Evolutionary conservation across 129 eudicot genomes (phyloP).

Genomic region (Lactuca saligna): DNA sequence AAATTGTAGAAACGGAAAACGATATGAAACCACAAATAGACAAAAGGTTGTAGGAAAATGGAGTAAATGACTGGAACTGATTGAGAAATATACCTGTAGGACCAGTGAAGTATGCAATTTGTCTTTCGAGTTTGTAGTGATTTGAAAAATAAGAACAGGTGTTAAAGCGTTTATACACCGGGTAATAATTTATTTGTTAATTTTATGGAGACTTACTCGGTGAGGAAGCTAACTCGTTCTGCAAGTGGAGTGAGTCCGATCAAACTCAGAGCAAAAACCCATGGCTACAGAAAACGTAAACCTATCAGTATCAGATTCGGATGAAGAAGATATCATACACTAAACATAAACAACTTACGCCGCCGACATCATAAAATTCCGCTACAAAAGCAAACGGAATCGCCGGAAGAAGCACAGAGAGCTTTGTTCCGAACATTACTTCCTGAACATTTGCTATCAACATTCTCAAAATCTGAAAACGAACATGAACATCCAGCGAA

Average conservation of each 20-base stretch:
- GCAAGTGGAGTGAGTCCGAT: slow-evolving; percentile 85
- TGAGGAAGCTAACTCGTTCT: slow-evolving; percentile 79
- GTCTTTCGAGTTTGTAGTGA: slow-evolving; percentile 42
- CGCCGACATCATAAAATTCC: slow-evolving; percentile 36
- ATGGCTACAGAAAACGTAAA: slow-evolving; percentile 47
- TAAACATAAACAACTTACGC: slow-evolving; percentile 39
- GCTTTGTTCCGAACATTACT: slow-evolving; percentile 67
- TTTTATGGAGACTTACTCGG: slow-evolving; percentile 59
- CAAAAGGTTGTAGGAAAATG: not conserved
- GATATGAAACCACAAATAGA: too few species aligned
- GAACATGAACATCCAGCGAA: slow-evolving; percentile 12
- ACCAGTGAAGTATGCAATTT: slow-evolving; percentile 84
- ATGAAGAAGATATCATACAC: not conserved
- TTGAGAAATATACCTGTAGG: slow-evolving; percentile 70
- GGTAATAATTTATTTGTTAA: not conserved
- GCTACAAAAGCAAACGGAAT: slow-evolving; percentile 66
- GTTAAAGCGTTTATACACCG: slow-evolving; percentile 13
- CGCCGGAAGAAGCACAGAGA: slow-evolving; percentile 51
- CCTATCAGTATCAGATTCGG: not conserved
- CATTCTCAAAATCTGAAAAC: slow-evolving; percentile 16
- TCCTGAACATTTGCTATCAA: slow-evolving; percentile 52
- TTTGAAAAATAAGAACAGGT: not conserved
- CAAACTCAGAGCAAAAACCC: slow-evolving; percentile 86
- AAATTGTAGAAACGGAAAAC: not conserved
- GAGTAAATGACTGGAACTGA: not conserved